phyloP scores from a whole-genome alignment of 768 basidiomycete genomes.

The Nidularia pulvinata region DNA sequence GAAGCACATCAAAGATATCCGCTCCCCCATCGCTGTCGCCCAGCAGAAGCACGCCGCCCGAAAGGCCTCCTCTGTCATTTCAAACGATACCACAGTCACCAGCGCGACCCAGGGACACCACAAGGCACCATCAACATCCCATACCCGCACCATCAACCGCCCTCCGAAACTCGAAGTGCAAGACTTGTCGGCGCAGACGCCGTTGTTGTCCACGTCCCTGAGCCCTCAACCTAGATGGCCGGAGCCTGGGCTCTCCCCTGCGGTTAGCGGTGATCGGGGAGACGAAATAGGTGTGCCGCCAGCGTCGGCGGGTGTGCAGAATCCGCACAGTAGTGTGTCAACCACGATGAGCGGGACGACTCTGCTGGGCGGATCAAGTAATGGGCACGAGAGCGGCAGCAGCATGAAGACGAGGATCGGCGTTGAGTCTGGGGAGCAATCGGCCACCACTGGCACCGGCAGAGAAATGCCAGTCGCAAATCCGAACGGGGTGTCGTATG shows the following conservation, averaged over 20 bases:
- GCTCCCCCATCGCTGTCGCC: constrained; percentile 95
- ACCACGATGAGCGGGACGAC: constrained; percentile 22
- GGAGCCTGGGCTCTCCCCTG: constrained; percentile 63
- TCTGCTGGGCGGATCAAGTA: constrained; percentile 18
- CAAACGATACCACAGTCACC: constrained; percentile 37
- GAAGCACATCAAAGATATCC: constrained; percentile 95
- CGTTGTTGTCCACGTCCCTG: constrained; percentile 54
- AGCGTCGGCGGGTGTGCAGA: constrained; percentile 31
- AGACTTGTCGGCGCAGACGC: constrained; percentile 49
- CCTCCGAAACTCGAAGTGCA: constrained; percentile 74
- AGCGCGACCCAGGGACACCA: constrained; percentile 43
- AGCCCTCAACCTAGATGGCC: constrained; percentile 78
- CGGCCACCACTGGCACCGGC: constrained; percentile 12
- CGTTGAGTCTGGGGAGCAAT: constrained; percentile 11
- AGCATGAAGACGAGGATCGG: constrained; percentile 11
- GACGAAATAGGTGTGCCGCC: constrained; percentile 40
- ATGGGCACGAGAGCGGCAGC: constrained; percentile 20
- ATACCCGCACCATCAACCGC: constrained; percentile 43
- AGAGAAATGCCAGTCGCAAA: constrained; percentile 24
- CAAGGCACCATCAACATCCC: constrained; percentile 36
- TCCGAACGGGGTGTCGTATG: constrained; percentile 79
- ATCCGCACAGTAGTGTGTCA: constrained; percentile 17
- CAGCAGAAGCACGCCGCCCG: constrained; percentile 94
- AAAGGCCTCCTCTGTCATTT: constrained; percentile 64
- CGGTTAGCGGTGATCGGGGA: constrained; percentile 30